Conservation (phyloP, 257 asterid species). For the Solanum neorickii region DNA sequence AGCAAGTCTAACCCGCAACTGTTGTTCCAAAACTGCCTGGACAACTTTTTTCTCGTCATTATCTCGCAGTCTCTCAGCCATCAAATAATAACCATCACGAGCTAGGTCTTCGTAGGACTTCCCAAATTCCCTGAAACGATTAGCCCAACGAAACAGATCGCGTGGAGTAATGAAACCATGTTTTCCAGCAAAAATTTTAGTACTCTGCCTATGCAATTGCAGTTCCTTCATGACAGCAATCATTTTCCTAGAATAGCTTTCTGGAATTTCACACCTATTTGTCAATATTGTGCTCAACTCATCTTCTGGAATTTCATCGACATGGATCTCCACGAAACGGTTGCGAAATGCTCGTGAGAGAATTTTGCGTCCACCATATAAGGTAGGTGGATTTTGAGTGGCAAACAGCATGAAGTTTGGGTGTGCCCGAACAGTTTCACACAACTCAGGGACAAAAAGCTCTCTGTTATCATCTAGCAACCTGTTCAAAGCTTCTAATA, state of each 20-base stretch:
- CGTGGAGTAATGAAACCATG: conserved; percentile 97
- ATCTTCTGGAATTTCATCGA: conserved; percentile 87
- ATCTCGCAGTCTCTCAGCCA: conserved; percentile 93
- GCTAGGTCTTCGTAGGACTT: conserved; percentile 66
- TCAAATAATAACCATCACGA: conserved; percentile 72
- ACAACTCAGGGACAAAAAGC: conserved; percentile 82
- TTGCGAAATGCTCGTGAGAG: conserved; percentile 97
- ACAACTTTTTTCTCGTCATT: conserved; percentile 59
- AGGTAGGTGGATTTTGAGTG: conserved; percentile 91
- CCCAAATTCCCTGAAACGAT: conserved; percentile 49
- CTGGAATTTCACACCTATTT: conserved; percentile 55
- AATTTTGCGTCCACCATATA: conserved; percentile 90
- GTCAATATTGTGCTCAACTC: conserved; percentile 76
- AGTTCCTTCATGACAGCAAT: conserved; percentile 85
- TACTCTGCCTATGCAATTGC: conserved; percentile 84
- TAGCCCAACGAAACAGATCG: conserved; percentile 95
- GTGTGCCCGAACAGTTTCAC: conserved; percentile 73
- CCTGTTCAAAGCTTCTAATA: conserved; percentile 87
- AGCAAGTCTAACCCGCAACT: conserved; percentile 35
- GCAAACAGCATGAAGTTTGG: conserved; percentile 90
- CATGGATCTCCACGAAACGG: conserved; percentile 97
- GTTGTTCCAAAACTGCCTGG: conserved; percentile 56
- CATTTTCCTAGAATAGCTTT: conserved; percentile 64
- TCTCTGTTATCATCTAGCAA: conserved; percentile 93
- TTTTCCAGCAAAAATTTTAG: conserved; percentile 91